Evolutionary conservation across 208 protist genomes (phyloP).

Genomic region (Acanthamoeba healyi): DNA sequence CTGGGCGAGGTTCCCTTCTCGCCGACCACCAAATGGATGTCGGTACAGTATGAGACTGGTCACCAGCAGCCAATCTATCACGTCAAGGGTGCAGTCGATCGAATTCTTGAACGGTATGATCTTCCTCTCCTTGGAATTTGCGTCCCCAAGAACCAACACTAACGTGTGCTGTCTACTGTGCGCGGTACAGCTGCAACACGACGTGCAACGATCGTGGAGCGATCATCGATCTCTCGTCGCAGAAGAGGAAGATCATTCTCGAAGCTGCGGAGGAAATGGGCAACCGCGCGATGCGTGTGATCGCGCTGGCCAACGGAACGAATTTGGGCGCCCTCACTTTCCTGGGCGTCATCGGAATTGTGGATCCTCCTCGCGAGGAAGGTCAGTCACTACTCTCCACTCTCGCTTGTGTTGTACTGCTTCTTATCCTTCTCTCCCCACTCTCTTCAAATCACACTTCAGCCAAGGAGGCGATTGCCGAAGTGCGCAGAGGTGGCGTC

Average conservation of each 20-base stretch:
- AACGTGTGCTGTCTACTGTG: conserved; percentile 75
- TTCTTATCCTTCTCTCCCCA: not conserved
- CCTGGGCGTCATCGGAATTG: conserved; percentile 94
- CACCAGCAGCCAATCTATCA: conserved; percentile 85
- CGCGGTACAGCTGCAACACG: conserved; percentile 77
- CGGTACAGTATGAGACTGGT: conserved; percentile 12
- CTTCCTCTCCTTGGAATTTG: no score
- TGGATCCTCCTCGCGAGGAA: conserved; percentile 95
- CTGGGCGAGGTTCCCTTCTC: conserved; percentile 64
- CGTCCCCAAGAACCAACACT: not conserved
- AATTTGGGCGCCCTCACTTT: conserved; percentile 92
- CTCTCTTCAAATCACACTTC: not conserved
- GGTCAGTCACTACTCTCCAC: conserved; percentile 88
- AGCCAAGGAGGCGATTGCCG: conserved; percentile 19
- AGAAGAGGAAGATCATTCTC: conserved; percentile 54
- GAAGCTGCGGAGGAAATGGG: conserved; percentile 68
- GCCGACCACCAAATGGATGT: conserved; percentile 65
- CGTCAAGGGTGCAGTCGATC: conserved; percentile 97
- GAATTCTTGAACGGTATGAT: conserved; percentile 94
- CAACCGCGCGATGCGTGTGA: conserved; percentile 77
- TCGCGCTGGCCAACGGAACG: conserved; percentile 79
- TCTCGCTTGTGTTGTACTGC: not conserved
- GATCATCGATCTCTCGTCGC: conserved; percentile 71
- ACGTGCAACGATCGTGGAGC: conserved; percentile 42
- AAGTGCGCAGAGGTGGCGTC: conserved; percentile 29